Conservation (phyloP, 1,284 basidiomycete genomes). For the Cystobasidium sp. region DNA sequence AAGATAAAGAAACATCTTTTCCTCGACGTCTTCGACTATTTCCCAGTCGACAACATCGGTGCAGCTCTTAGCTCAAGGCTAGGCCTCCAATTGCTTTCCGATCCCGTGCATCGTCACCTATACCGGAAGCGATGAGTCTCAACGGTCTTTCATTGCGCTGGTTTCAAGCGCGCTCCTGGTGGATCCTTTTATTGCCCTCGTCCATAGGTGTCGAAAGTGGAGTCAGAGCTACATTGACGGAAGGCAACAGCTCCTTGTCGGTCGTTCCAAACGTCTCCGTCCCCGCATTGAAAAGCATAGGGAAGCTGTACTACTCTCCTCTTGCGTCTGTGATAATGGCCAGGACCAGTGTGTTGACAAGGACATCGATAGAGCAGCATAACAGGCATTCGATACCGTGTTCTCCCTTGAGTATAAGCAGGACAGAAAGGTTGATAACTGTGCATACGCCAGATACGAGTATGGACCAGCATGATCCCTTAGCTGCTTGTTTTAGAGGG, state of each 20-base stretch:
- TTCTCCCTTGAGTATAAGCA: slow-evolving; percentile 40
- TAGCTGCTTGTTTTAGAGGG: not conserved
- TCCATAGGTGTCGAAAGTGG: not conserved
- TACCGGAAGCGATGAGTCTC: not conserved
- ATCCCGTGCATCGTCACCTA: not conserved
- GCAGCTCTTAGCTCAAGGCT: too few relatives aligned
- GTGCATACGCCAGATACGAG: slow-evolving; percentile 27
- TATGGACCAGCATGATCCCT: slow-evolving; percentile 23
- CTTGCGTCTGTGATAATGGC: slow-evolving; percentile 27
- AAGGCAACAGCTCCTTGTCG: not conserved
- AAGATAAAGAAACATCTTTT: too few relatives aligned
- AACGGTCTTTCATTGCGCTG: too few relatives aligned
- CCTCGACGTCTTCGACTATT: too few relatives aligned
- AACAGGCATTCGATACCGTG: slow-evolving; percentile 42
- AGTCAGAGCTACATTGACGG: not conserved
- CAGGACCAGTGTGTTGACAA: slow-evolving; percentile 32
- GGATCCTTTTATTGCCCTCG: not conserved
- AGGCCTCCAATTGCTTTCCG: not conserved
- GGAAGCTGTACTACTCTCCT: slow-evolving; percentile 25
- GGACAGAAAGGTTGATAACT: slow-evolving; percentile 37
- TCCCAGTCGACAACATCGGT: too few relatives aligned
- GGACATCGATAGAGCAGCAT: slow-evolving; percentile 44
- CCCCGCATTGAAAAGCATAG: not conserved
- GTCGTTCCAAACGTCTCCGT: not conserved
- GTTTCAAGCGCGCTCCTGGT: not conserved